Evolutionary conservation across 768 basidiomycete genomes (phyloP).

Genomic region (Phanerochaete carnosa): DNA sequence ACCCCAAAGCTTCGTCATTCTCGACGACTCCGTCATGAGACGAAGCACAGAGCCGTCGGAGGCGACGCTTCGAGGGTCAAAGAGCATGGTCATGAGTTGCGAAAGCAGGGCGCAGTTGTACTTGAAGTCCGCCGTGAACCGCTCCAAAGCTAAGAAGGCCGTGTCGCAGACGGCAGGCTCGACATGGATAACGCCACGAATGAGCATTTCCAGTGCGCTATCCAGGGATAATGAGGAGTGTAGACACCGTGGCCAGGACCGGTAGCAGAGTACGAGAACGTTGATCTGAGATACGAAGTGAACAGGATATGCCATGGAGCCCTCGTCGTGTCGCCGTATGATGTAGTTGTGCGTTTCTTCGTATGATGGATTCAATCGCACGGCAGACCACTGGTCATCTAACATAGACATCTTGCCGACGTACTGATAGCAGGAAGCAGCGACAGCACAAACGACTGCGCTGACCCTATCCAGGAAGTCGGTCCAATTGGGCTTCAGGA

Average conservation of each 20-base stretch:
- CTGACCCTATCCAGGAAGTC: constrained; percentile 70
- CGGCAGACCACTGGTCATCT: constrained; percentile 78
- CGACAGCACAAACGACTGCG: constrained; percentile 52
- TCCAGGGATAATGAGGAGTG: constrained; percentile 49
- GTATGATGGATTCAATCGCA: constrained; percentile 54
- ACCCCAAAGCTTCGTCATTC: constrained; percentile 72
- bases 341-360: constrained; percentile 71
- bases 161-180: constrained; percentile 73
- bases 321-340: constrained; percentile 66
- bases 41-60: constrained; percentile 62
- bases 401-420: constrained; percentile 79
- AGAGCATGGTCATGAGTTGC: constrained; percentile 69
- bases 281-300: constrained; percentile 59
- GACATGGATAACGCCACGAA: constrained; percentile 81
- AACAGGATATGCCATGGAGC: constrained; percentile 63
- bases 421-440: constrained; percentile 53
- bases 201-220: constrained; percentile 73
- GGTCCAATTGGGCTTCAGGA: constrained; percentile 63
- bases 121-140: constrained; percentile 62
- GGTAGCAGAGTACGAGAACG: constrained; percentile 73
- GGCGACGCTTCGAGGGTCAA: constrained; percentile 60
- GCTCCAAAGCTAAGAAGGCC: constrained; percentile 63
- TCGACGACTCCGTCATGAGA: constrained; percentile 62
- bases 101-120: constrained; percentile 58
- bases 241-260: constrained; percentile 81